Evolutionary conservation across 2,329 filamentous ascomycete genomes (phyloP).

Genomic region (Botrytis fragariae): DNA sequence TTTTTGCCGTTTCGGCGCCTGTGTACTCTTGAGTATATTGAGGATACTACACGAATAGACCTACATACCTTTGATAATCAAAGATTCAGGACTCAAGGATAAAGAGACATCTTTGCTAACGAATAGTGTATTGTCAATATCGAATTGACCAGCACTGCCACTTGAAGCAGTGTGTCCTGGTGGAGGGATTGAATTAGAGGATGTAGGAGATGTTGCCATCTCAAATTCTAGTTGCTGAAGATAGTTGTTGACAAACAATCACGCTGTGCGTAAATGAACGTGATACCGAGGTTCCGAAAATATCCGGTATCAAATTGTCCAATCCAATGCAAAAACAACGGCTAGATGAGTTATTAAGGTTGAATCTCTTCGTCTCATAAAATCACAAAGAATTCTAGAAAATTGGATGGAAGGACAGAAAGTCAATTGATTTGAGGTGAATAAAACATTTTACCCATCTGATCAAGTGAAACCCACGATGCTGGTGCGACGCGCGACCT

Average conservation of each 20-base stretch:
- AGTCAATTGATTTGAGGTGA: not conserved
- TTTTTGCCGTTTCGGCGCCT: conserved; percentile 3
- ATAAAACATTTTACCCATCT: not conserved
- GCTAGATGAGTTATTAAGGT: not conserved
- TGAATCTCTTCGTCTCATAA: not conserved
- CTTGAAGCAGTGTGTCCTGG: not conserved
- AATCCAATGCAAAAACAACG: not conserved
- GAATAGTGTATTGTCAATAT: conserved; percentile 14
- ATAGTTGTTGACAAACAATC: not conserved
- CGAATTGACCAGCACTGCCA: not conserved
- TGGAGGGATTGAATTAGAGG: not conserved
- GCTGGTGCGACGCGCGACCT: conserved; percentile 16
- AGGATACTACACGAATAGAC: not conserved
- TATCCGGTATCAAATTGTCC: not conserved
- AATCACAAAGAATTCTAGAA: not conserved
- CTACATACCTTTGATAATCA: conserved; percentile 13
- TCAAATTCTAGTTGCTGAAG: not conserved
- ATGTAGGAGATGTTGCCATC: conserved; percentile 10
- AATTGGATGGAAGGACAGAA: not conserved
- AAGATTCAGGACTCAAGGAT: conserved; percentile 8
- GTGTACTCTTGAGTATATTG: not conserved
- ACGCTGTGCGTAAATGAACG: not conserved
- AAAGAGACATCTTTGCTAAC: conserved; percentile 12
- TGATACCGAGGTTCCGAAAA: conserved; percentile 16
- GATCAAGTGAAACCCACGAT: not conserved